Base-by-base conservation (phyloP, 331 rosid genomes). In the Rhamnella rubrinervis region DNA sequence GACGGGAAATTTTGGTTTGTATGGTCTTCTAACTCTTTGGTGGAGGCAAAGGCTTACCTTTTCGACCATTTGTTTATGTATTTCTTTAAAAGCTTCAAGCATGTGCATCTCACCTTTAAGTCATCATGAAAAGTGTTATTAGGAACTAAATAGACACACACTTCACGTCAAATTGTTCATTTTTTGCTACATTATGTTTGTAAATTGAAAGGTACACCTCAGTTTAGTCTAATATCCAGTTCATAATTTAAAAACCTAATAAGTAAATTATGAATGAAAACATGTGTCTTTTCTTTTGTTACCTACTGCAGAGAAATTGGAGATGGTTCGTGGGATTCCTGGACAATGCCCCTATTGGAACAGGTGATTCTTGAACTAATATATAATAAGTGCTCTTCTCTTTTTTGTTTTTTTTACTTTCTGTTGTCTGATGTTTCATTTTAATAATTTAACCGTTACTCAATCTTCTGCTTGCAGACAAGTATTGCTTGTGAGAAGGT, bases 401-500 rank as follows among this genome's bases (percentile, higher is more conserved):
- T 10, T n/a, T 17, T n/a, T n/a, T n/a, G n/a, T 52, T 18, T 37
- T 26, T 18, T 14, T 11, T 51, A 18, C 1, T 66, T 51, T 78
- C 19, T 51, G 8, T 44, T 68, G 50, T 59, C 59, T 72, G 57
- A 65, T 68, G 51, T 73, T 73, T 63, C 69, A 56, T 59, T 56
- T 53, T 39, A 71, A 16, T 50, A 65, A 53, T 75, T 68, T 31
- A 59, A 26, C 80, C 55, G 71, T 65, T 63, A 38, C 65, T 37
- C 8, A 4, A 8, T 59, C 60, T 63, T 77, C 56, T 81, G 63
- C 44, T 67, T 82, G 89, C 96, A 92, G 96, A 85, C 96, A 25
- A 74, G 85, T 60, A 75, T 92, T 82, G 95, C 84, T 19, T 89
- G 97, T 73, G 84, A 89, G 78, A 77, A 92, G 97, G 97, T 92